Percentiles rank a stretch among this genome's conserved stretches.
Conservation (phyloP, 352 stramenopile genomes). For the Globisporangium cystogenes region DNA sequence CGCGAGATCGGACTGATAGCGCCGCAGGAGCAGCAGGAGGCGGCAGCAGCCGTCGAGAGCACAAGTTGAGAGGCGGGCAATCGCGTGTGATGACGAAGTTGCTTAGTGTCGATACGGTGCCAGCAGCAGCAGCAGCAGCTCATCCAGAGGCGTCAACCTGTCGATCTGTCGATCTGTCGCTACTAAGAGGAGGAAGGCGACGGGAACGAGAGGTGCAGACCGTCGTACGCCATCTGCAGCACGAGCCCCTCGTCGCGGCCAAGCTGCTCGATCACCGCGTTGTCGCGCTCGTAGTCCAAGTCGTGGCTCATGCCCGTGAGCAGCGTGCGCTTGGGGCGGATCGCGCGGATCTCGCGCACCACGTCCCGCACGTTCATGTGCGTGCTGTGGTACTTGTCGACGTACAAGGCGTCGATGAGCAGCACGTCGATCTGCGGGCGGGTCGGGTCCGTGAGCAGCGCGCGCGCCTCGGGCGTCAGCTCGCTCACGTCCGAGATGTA, state of each 20-base stretch:
- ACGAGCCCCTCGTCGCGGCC: constrained; percentile 45
- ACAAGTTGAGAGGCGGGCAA: not conserved
- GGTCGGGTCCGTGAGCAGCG: constrained; percentile 44
- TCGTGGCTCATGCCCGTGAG: constrained; percentile 86
- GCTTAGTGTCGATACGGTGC: no score
- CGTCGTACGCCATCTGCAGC: constrained; percentile 84
- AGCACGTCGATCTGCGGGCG: constrained; percentile 69
- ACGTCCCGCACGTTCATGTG: constrained; percentile 84
- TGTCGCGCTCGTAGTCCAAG: constrained; percentile 69
- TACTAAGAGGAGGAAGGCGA: not conserved
- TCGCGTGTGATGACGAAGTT: not conserved
- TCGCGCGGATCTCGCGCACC: constrained; percentile 47
- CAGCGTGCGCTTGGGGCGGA: constrained; percentile 64
- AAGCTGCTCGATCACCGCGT: constrained; percentile 35
- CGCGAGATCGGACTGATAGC: constrained; percentile 13
- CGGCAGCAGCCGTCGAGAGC: not conserved
- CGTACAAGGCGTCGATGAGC: constrained; percentile 77
- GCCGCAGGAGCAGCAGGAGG: not conserved
- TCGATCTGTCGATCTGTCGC: no score
- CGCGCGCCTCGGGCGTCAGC: constrained; percentile 49
- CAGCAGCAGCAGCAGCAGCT: not conserved
- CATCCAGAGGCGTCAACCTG: not conserved
- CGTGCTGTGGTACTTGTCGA: constrained; percentile 72
- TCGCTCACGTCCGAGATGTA: constrained; percentile 89
- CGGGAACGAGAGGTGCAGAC: constrained; percentile 47